A percentile compares a stretch with the other conserved stretches of the same genome.
Evolutionary conservation across 1,284 basidiomycete genomes (phyloP).

Genomic region (Exsudoporus floridanus): DNA sequence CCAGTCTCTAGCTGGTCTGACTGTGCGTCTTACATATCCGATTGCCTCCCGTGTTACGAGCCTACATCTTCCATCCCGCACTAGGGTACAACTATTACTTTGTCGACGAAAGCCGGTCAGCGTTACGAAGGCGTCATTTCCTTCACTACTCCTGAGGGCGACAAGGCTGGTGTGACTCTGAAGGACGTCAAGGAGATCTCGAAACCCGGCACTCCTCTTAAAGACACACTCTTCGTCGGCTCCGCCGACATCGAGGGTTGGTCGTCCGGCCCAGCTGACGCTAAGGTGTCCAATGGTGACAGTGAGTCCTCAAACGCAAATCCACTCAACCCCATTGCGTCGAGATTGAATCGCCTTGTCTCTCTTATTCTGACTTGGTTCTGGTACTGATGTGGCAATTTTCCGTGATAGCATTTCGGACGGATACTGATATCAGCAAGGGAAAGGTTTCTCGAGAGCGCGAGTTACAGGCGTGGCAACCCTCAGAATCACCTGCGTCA

Average conservation of each 20-base stretch:
- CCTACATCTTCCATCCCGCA: constrained; percentile 20
- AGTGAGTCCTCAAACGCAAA: constrained; percentile 42
- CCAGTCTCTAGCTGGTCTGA: constrained; percentile 61
- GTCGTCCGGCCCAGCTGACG: constrained; percentile 72
- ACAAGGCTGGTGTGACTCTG: constrained; percentile 68
- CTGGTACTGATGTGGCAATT: constrained; percentile 16
- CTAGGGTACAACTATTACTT: constrained; percentile 72
- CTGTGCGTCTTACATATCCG: constrained; percentile 45
- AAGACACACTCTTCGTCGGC: constrained; percentile 66
- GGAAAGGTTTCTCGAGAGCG: constrained; percentile 62
- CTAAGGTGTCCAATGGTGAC: constrained; percentile 63
- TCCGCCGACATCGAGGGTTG: constrained; percentile 70
- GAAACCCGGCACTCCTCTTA: constrained; percentile 60
- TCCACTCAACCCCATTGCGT: background rate
- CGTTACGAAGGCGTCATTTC: constrained; percentile 70
- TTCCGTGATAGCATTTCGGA: constrained; percentile 69
- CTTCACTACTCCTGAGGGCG: constrained; percentile 62
- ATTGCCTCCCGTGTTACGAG: constrained; percentile 16
- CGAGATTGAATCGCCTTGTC: background rate
- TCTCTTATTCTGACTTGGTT: background rate
- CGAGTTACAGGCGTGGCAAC: constrained; percentile 82
- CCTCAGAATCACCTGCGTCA: constrained; percentile 33
- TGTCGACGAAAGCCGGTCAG: constrained; percentile 63
- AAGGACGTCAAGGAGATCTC: constrained; percentile 72
- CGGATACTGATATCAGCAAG: constrained; percentile 83